Evolutionary conservation across 1,139 yeast genomes (phyloP).

Genomic region (Yamadazyma triangularis): DNA sequence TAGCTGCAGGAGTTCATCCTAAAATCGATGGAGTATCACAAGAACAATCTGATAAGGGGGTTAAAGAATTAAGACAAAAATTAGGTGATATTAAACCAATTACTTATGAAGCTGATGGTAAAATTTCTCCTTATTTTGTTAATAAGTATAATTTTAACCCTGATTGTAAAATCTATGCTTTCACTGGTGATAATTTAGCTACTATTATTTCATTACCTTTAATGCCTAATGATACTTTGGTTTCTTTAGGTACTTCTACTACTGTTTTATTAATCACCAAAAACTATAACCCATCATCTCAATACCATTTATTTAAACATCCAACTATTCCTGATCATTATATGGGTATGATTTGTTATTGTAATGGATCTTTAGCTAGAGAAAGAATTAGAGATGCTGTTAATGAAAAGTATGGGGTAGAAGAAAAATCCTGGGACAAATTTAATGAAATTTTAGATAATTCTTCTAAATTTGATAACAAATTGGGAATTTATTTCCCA

Average conservation of each 20-base stretch:
- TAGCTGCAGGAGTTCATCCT: conserved; percentile 49
- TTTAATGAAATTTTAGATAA: conserved; percentile 55
- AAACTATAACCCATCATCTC: conserved; percentile 71
- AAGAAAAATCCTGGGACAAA: conserved; percentile 52
- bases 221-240: conserved; percentile 67
- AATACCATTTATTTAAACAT: conserved; percentile 81
- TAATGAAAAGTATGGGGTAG: conserved; percentile 40
- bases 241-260: conserved; percentile 87
- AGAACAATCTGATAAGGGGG: conserved; percentile 22
- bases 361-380: conserved; percentile 87
- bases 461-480: conserved; percentile 31
- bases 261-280: conserved; percentile 81
- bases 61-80: conserved; percentile 38
- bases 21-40: conserved; percentile 25
- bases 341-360: conserved; percentile 95
- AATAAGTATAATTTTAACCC: conserved; percentile 56
- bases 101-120: conserved; percentile 37
- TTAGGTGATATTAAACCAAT: conserved; percentile 51
- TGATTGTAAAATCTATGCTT: conserved; percentile 56
- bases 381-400: conserved; percentile 67
- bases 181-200: conserved; percentile 91
- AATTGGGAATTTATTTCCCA: conserved; percentile 81
- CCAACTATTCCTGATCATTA: conserved; percentile 73
- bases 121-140: conserved; percentile 55
- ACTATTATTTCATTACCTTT: conserved; percentile 82